Evolutionary conservation across 2,329 filamentous ascomycete species (phyloP).

Genomic region (Albophoma yamanashiensis): DNA sequence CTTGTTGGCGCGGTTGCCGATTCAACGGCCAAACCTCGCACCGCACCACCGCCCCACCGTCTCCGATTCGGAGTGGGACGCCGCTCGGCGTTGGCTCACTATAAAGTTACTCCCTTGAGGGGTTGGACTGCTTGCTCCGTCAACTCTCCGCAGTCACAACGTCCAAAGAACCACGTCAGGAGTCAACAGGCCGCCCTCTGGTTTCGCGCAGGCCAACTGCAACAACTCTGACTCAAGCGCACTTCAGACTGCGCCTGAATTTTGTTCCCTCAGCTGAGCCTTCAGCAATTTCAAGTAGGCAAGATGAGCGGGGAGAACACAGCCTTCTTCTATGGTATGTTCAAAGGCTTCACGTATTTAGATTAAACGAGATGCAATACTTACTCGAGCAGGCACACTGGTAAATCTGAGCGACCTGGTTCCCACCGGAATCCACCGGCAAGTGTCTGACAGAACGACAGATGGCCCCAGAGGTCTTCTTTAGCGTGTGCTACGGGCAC

Average conservation of each 20-base stretch:
- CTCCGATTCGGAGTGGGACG: not conserved
- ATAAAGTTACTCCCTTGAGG: not conserved
- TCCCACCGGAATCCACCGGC: not conserved
- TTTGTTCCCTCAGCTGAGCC: not conserved
- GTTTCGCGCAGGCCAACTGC: not conserved
- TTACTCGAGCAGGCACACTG: slow-evolving; percentile 20
- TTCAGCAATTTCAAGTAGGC: not conserved
- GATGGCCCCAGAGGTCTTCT: slow-evolving; percentile 84
- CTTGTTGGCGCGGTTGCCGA: not conserved
- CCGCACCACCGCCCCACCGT: not conserved
- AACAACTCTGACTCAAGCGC: not conserved
- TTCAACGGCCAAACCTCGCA: not conserved
- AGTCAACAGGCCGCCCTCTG: not conserved
- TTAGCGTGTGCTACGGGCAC: slow-evolving; percentile 67
- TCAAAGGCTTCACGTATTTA: not conserved
- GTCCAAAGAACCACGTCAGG: not conserved
- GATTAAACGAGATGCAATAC: not conserved
- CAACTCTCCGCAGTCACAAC: not conserved
- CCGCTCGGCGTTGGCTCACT: not conserved
- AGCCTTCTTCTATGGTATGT: slow-evolving; percentile 48
- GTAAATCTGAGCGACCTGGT: slow-evolving; percentile 12
- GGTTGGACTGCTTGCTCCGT: not conserved
- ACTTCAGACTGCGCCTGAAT: not conserved
- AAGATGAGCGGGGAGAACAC: slow-evolving; percentile 31
- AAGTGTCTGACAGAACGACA: slow-evolving; percentile 15